phyloP scores from a whole-genome alignment of 306 rosid species.

The Ammopiptanthus mongolicus region DNA sequence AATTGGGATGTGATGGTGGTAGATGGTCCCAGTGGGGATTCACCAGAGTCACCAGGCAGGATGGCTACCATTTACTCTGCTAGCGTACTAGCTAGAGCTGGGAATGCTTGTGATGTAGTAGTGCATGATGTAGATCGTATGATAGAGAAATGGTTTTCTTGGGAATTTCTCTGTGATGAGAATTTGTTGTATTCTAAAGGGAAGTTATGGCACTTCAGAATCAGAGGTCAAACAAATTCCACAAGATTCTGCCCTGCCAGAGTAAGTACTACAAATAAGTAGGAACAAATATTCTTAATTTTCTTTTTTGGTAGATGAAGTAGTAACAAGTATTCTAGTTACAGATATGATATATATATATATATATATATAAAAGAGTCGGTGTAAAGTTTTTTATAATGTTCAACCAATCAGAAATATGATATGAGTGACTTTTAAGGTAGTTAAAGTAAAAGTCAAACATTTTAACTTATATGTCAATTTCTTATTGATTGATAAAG shows the following conservation, averaged over 20 bases:
- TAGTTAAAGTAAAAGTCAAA: no score
- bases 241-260: constrained; percentile 55
- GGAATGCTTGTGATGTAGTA: constrained; percentile 51
- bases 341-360: no score
- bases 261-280: constrained; percentile 19
- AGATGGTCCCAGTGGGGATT: constrained; percentile 74
- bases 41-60: constrained; percentile 72
- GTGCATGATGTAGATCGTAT: constrained; percentile 75
- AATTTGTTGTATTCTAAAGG: constrained; percentile 76
- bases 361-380: no score
- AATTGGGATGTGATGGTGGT: constrained; percentile 77
- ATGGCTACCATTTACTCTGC: constrained; percentile 77
- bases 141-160: constrained; percentile 90
- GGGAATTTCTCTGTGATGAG: constrained; percentile 90
- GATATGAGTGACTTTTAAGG: no score
- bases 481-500: no score
- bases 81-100: constrained; percentile 65
- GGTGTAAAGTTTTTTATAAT: no score
- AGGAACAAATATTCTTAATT: not conserved
- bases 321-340: no score
- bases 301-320: no score
- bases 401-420: no score
- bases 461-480: no score
- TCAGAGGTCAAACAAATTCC: constrained; percentile 43
- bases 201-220: constrained; percentile 76